Percentiles rank a stretch among this genome's conserved stretches.
phyloP scores from a whole-genome alignment of 441 rosid genomes.

The Omphalea diandra region DNA sequence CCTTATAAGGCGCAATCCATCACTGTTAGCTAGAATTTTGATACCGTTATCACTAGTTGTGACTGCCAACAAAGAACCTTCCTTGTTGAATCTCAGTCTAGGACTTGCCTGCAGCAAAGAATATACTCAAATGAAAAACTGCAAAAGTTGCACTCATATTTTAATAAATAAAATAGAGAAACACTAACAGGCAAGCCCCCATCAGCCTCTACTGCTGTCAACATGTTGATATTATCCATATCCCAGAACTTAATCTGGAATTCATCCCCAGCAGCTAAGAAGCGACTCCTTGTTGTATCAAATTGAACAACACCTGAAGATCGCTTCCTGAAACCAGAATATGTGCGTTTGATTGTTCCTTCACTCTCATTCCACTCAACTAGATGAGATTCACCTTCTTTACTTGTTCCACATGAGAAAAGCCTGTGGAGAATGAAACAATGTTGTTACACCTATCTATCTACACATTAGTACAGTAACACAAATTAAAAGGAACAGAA shows the following conservation, averaged over 20 bases:
- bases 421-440: conserved; percentile 14
- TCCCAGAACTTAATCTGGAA: conserved; percentile 76
- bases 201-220: conserved; percentile 65
- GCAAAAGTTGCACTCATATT: neutral
- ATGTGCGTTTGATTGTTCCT: conserved; percentile 68
- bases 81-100: conserved; percentile 73
- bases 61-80: conserved; percentile 73
- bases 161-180: conserved; percentile 1
- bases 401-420: conserved; percentile 78
- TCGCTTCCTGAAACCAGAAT: conserved; percentile 65
- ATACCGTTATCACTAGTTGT: conserved; percentile 63
- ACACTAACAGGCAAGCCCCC: conserved; percentile 74
- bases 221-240: conserved; percentile 59
- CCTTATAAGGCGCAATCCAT: conserved; percentile 52
- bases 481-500: neutral
- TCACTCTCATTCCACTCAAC: conserved; percentile 91
- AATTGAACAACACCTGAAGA: conserved; percentile 68
- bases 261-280: conserved; percentile 87
- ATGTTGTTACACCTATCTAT: neutral
- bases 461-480: neutral
- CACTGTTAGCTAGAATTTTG: conserved; percentile 61
- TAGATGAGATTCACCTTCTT: conserved; percentile 76
- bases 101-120: conserved; percentile 62
- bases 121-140: conserved; percentile 10
- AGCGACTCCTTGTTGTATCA: conserved; percentile 67